Percentiles rank a stretch among this genome's conserved stretches.
Conservation (phyloP, 192 early-diverging fungal genomes). For the Mortierella alpina region DNA sequence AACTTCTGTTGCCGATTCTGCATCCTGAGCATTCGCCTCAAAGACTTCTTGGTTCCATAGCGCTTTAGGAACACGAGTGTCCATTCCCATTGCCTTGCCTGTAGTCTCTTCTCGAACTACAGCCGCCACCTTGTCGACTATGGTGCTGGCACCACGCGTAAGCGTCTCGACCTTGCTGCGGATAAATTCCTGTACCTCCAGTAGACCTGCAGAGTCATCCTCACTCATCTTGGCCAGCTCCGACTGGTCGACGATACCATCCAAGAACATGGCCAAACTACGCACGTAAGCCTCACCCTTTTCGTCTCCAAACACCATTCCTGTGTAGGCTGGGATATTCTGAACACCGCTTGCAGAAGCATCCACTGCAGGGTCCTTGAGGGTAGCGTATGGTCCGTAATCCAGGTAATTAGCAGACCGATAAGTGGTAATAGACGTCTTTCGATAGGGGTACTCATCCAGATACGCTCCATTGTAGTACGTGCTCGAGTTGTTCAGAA, state of each 20-base stretch:
- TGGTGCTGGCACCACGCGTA: constrained; percentile 55
- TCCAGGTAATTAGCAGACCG: constrained; percentile 33
- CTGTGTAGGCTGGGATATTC: constrained; percentile 56
- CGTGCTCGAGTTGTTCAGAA: constrained; percentile 2
- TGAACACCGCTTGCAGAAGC: constrained; percentile 22
- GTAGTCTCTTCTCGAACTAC: constrained; percentile 38
- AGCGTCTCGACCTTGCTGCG: constrained; percentile 51
- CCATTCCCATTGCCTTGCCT: constrained; percentile 11
- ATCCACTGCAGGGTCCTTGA: constrained; percentile 22
- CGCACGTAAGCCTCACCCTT: constrained; percentile 68
- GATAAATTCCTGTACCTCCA: constrained; percentile 48
- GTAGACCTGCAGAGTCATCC: constrained; percentile 22
- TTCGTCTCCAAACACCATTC: constrained; percentile 68
- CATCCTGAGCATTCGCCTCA: background rate
- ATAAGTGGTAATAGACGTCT: constrained; percentile 1
- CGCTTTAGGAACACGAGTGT: constrained; percentile 30
- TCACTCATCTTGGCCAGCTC: constrained; percentile 16
- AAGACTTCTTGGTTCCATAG: constrained; percentile 28
- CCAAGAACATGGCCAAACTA: constrained; percentile 66
- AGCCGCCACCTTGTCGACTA: constrained; percentile 48
- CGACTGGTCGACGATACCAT: constrained; percentile 24
- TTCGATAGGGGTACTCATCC: constrained; percentile 47
- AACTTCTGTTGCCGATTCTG: background rate
- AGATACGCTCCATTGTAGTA: constrained; percentile 33
- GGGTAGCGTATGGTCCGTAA: constrained; percentile 49